Base-by-base conservation (phyloP, 179 eudicot species). In the Actinidia polygama region DNA sequence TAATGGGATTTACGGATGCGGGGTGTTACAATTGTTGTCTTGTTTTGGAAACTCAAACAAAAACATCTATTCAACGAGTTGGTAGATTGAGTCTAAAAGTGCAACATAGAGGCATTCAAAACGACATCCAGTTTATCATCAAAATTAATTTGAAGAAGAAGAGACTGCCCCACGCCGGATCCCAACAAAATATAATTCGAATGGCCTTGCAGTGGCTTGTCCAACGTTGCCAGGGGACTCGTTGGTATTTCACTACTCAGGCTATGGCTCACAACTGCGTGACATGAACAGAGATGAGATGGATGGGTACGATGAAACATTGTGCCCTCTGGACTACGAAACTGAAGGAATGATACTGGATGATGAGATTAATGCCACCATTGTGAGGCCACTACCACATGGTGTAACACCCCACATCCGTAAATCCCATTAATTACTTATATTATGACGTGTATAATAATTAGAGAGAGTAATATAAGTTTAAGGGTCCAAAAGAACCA, bases 221-320 rank as follows among this genome's bases (percentile, higher is more conserved):
- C 15, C 78, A 75, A 62, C 89, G 88, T 26, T 78, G 86, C 83
- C 85, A 77, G 62, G 92, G 75, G 92, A 89, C 80, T 89, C 92
- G 10, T 71, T 89, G 79, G 81, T 89, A 24, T 89, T 89, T 30
- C 72, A 85, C 83, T 89, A 84, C 86, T 86, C 90, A 2, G 92
- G 92, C 11, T 90, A 90, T 79, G 90, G 85, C 54, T 81, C 88
- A 55, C 85, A 78, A 71, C 64, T 54, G 14, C 67, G 6, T 16
- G 90, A 90, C 71, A 5, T 15, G 21, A 58, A 83, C 26, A 83
- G 86, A 10, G 92, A 90, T 79, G 92, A 90, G 79, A n/a, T 14
- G 1, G 92, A 90, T 36, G 90, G 89, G 15, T 85, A 53, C 54
- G 92, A 90, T 44, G 92, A 90, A 76, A 46, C 82, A 10, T 21